phyloP scores from a whole-genome alignment of 495 filamentous ascomycete genomes.

The Aspergillus incahuasiensis region DNA sequence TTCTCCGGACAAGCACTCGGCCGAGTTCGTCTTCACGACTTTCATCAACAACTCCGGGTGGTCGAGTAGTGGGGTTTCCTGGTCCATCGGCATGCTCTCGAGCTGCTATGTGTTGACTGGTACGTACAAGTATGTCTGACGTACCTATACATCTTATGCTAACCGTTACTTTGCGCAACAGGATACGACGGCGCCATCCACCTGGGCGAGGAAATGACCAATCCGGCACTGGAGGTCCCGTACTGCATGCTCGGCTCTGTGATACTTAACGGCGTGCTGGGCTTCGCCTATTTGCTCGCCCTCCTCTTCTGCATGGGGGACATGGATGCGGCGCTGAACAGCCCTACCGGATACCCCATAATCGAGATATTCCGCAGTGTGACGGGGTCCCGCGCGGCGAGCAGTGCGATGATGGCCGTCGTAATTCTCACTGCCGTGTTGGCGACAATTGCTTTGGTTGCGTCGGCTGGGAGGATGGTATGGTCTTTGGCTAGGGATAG shows the following conservation, averaged over 20 bases:
- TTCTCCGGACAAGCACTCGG: background rate
- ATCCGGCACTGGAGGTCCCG: background rate
- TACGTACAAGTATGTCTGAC: background rate
- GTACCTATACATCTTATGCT: too few species aligned
- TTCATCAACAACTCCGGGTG: slow-evolving; percentile 7
- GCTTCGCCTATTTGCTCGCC: background rate
- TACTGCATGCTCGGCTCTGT: background rate
- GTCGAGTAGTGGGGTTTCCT: slow-evolving; percentile 6
- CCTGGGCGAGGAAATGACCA: background rate
- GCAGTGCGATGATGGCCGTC: background rate
- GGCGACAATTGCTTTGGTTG: background rate
- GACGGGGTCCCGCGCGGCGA: background rate
- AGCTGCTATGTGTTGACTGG: slow-evolving; percentile 4
- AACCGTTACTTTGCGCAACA: too few species aligned
- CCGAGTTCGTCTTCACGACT: background rate
- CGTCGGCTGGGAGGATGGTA: background rate
- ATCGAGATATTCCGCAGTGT: slow-evolving; percentile 5
- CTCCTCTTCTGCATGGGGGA: slow-evolving; percentile 7
- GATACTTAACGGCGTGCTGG: background rate
- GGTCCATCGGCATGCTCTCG: slow-evolving; percentile 5
- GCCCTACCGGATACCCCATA: background rate
- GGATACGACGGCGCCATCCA: slow-evolving; percentile 5
- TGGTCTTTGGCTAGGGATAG: background rate
- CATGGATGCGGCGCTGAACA: background rate
- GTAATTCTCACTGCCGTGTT: background rate